Evolutionary conservation across 1,139 yeast genomes (phyloP).

Genomic region (Wickerhamomyces sp.): DNA sequence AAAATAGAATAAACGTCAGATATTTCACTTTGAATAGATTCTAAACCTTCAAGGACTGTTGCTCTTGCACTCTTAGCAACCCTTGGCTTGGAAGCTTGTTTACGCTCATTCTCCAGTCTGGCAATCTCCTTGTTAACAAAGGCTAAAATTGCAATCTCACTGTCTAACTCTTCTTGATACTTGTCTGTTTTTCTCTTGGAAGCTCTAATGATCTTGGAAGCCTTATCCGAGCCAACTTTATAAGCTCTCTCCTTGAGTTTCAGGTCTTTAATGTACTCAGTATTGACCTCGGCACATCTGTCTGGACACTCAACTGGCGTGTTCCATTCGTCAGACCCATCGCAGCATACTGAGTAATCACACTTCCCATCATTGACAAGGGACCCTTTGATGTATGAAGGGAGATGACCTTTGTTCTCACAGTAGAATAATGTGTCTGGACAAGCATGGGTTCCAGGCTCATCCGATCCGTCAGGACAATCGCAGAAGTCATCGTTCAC

Average conservation of each 20-base stretch:
- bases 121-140: constrained; percentile 17
- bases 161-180: constrained; percentile 21
- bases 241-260: constrained; percentile 20
- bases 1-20: constrained; percentile 19
- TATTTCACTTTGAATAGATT: constrained; percentile 12
- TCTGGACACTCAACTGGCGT: constrained; percentile 47
- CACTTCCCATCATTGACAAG: constrained; percentile 88
- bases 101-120: constrained; percentile 6
- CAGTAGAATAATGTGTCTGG: constrained; percentile 61
- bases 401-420: constrained; percentile 64
- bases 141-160: constrained; percentile 8
- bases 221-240: constrained; percentile 18
- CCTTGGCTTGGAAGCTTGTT: too few species aligned
- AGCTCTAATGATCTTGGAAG: constrained; percentile 22
- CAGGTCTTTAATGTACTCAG: constrained; percentile 29
- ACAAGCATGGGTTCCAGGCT: constrained; percentile 94
- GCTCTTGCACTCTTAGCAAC: too few species aligned
- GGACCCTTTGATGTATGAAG: constrained; percentile 51
- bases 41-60: background rate
- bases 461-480: constrained; percentile 98
- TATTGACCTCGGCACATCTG: constrained; percentile 48
- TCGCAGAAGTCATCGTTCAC: constrained; percentile 90
- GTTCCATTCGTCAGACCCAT: constrained; percentile 79
- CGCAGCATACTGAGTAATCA: constrained; percentile 87
- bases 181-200: constrained; percentile 23